These are phyloP conservation scores for Monosporascus sp. DNA, from an alignment of 2,329 filamentous ascomycete genomes.

Conservation along the genomic window DNA sequence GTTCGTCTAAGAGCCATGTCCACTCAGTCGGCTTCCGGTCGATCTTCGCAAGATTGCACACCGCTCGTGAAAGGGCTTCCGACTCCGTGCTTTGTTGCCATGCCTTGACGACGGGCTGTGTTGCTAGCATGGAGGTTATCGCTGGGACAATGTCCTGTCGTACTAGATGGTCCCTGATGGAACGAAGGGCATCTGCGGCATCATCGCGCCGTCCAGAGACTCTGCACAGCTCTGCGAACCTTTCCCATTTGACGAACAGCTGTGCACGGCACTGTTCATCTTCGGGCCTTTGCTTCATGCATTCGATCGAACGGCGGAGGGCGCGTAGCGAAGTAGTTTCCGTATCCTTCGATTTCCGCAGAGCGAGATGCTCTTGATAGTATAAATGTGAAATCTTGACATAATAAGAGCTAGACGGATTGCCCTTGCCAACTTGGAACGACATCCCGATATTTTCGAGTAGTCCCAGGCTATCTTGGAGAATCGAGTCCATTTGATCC, in stretches of 20 bases:
- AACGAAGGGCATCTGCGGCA: conserved; percentile 52
- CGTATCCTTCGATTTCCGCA: conserved; percentile 42
- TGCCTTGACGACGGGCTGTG: conserved; percentile 43
- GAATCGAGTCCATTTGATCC: conserved; percentile 51
- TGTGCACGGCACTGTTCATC: conserved; percentile 56
- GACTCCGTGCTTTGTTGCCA: conserved; percentile 50
- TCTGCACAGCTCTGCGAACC: conserved; percentile 58
- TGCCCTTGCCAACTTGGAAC: conserved; percentile 19
- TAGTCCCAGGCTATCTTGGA: conserved; percentile 52
- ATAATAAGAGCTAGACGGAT: conserved; percentile 41
- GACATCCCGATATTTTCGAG: conserved; percentile 48
- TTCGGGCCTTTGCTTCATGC: conserved; percentile 49
- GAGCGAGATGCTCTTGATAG: conserved; percentile 55
- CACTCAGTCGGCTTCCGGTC: conserved; percentile 53
- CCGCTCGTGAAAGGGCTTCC: conserved; percentile 51
- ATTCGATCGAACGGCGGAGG: conserved; percentile 60
- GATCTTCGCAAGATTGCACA: conserved; percentile 57
- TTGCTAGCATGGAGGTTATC: conserved; percentile 46
- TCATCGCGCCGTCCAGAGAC: conserved; percentile 48
- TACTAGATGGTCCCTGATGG: conserved; percentile 58
- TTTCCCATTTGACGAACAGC: conserved; percentile 60
- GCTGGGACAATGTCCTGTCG: conserved; percentile 51
- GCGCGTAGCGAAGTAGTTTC: conserved; percentile 46
- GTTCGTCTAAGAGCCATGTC: conserved; percentile 46
- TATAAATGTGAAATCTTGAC: conserved; percentile 70